Conservation (phyloP, 2,329 filamentous ascomycete species). For the Coniochaeta prunicola region DNA sequence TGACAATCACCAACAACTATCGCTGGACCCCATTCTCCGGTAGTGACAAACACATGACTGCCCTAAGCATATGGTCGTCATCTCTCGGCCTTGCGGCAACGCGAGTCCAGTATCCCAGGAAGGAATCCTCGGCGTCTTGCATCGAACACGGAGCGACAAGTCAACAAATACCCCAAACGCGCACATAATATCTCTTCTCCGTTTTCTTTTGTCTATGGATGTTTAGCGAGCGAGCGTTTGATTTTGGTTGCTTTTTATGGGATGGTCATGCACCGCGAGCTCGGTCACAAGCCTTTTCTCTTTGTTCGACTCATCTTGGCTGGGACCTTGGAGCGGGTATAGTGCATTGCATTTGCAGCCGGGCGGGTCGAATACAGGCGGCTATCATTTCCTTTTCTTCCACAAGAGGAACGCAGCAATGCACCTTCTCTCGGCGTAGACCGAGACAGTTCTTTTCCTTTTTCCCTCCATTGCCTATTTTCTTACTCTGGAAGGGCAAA, state of each 20-base stretch:
- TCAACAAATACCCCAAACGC: conserved; percentile 18
- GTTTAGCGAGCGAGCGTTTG: conserved; percentile 33
- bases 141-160: conserved; percentile 23
- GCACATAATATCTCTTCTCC: conserved; percentile 16
- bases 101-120: conserved; percentile 6
- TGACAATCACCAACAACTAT: conserved; percentile 55
- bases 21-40: conserved; percentile 37
- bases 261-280: conserved; percentile 39
- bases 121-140: conserved; percentile 30
- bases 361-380: conserved; percentile 39
- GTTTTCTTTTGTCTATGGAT: conserved; percentile 19
- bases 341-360: conserved; percentile 45
- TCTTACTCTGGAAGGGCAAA: conserved; percentile 10
- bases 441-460: conserved; percentile 16
- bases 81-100: conserved; percentile 16
- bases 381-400: conserved; percentile 22
- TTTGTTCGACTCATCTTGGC: conserved; percentile 42
- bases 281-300: conserved; percentile 31
- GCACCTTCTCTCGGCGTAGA: conserved; percentile 30
- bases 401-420: conserved; percentile 59
- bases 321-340: conserved; percentile 43
- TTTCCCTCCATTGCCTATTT: conserved; percentile 19
- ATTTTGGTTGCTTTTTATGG: conserved; percentile 27
- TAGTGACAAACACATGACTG: conserved; percentile 33
- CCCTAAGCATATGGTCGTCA: neutral